Evolutionary conservation across 1,139 yeast genomes (phyloP).

Genomic region (Meyerozyma guilliermondii): DNA sequence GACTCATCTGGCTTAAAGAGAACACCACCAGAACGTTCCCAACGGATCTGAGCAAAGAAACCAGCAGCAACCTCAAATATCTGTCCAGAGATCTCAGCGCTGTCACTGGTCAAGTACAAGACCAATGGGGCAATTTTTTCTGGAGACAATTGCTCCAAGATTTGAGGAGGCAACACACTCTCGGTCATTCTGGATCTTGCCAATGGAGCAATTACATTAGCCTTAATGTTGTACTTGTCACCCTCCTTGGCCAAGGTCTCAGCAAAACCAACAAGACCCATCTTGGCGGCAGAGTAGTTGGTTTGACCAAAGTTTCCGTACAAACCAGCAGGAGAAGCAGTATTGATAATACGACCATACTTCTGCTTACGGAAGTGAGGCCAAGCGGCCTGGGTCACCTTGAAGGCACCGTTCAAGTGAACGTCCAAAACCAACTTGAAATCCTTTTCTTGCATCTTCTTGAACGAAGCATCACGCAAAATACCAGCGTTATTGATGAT

Average conservation of each 20-base stretch:
- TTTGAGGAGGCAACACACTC: constrained; percentile 76
- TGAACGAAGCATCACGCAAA: constrained; percentile 69
- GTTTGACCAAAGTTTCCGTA: constrained; percentile 98
- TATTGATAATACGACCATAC: constrained; percentile 84
- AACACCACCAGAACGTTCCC: constrained; percentile 92
- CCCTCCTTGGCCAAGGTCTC: constrained; percentile 97
- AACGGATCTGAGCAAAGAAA: constrained; percentile 82
- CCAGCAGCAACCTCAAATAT: constrained; percentile 95
- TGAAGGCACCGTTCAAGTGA: constrained; percentile 85
- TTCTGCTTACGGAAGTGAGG: constrained; percentile 79
- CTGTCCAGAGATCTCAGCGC: constrained; percentile 55
- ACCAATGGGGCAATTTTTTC: constrained; percentile 91
- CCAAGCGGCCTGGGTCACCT: constrained; percentile 90
- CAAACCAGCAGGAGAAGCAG: constrained; percentile 94
- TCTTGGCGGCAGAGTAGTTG: constrained; percentile 91
- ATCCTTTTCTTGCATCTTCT: constrained; percentile 78
- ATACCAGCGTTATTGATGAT: constrained; percentile 95
- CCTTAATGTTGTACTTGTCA: constrained; percentile 70
- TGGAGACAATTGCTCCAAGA: constrained; percentile 76
- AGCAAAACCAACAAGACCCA: constrained; percentile 84
- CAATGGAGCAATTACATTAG: constrained; percentile 87
- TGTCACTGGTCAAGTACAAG: constrained; percentile 70
- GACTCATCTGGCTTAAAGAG: constrained; percentile 73
- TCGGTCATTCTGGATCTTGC: constrained; percentile 98
- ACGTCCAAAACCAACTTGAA: constrained; percentile 79